Percentiles rank a stretch among this genome's conserved stretches.
These are phyloP conservation scores for Cryptococcus wingfieldii DNA, from an alignment of 1,284 basidiomycete genomes.

Conservation along the genomic window DNA sequence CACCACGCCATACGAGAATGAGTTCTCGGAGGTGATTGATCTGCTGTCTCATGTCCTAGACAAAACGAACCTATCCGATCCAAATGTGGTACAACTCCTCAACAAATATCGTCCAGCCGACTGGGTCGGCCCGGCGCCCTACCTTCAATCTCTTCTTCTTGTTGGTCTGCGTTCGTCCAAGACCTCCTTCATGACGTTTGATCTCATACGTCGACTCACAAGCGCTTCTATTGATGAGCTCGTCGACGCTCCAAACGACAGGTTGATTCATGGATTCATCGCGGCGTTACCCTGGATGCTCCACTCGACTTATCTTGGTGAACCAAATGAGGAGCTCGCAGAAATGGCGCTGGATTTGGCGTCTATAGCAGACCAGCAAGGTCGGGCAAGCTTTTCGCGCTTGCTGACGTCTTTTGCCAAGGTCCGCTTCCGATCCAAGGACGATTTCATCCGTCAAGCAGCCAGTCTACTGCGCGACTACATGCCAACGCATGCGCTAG, in stretches of 20 bases:
- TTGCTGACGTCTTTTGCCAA: slow-evolving; percentile 87
- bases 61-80: slow-evolving; percentile 69
- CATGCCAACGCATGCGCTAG: slow-evolving; percentile 59
- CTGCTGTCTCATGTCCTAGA: slow-evolving; percentile 68
- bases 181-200: slow-evolving; percentile 66
- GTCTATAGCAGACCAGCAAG: slow-evolving; percentile 65
- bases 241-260: slow-evolving; percentile 67
- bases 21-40: slow-evolving; percentile 67
- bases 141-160: slow-evolving; percentile 70
- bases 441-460: slow-evolving; percentile 89
- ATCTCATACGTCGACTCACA: slow-evolving; percentile 63
- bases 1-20: slow-evolving; percentile 74
- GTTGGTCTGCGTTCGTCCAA: slow-evolving; percentile 74
- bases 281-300: slow-evolving; percentile 85
- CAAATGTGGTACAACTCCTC: slow-evolving; percentile 60
- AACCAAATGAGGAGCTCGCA: slow-evolving; percentile 60
- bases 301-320: slow-evolving; percentile 66
- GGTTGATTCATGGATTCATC: slow-evolving; percentile 78
- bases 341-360: slow-evolving; percentile 73
- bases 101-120: slow-evolving; percentile 64
- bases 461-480: slow-evolving; percentile 79
- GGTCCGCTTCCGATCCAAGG: slow-evolving; percentile 81
- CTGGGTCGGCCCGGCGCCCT: slow-evolving; percentile 64
- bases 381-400: slow-evolving; percentile 68
- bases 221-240: slow-evolving; percentile 62